Percentiles rank a stretch among this genome's conserved stretches.
phyloP scores from a whole-genome alignment of 768 basidiomycete species.

The Lactarius vividus region DNA sequence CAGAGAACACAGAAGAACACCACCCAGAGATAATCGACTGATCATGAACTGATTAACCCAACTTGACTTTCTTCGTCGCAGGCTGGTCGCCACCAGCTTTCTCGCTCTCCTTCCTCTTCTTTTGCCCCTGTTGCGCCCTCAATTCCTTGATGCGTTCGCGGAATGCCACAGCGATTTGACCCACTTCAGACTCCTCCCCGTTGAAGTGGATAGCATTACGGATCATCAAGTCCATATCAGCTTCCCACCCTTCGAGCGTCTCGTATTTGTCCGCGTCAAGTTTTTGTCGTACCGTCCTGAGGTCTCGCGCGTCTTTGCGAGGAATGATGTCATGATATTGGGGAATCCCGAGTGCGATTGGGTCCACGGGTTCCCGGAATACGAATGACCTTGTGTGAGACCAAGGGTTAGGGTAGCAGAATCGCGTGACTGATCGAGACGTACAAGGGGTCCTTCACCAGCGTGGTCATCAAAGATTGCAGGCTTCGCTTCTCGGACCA shows the following conservation, averaged over 20 bases:
- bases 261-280: conserved; percentile 83
- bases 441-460: conserved; percentile 68
- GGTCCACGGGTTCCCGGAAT: conserved; percentile 88
- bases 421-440: conserved; percentile 32
- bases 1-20: background rate
- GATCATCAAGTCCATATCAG: conserved; percentile 85
- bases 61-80: conserved; percentile 62
- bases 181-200: conserved; percentile 77
- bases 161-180: conserved; percentile 51
- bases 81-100: conserved; percentile 55
- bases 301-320: conserved; percentile 81
- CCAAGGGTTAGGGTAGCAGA: background rate
- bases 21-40: background rate
- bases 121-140: conserved; percentile 44
- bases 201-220: conserved; percentile 90
- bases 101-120: conserved; percentile 77
- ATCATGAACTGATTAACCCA: conserved; percentile 40
- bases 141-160: conserved; percentile 55
- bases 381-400: conserved; percentile 56
- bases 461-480: conserved; percentile 61
- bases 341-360: conserved; percentile 76
- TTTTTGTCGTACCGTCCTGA: conserved; percentile 76
- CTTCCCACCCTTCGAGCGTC: conserved; percentile 72
- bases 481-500: conserved; percentile 80
- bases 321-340: conserved; percentile 87